Conservation (phyloP, 192 early-diverging fungal species). For the Backusella circina region DNA sequence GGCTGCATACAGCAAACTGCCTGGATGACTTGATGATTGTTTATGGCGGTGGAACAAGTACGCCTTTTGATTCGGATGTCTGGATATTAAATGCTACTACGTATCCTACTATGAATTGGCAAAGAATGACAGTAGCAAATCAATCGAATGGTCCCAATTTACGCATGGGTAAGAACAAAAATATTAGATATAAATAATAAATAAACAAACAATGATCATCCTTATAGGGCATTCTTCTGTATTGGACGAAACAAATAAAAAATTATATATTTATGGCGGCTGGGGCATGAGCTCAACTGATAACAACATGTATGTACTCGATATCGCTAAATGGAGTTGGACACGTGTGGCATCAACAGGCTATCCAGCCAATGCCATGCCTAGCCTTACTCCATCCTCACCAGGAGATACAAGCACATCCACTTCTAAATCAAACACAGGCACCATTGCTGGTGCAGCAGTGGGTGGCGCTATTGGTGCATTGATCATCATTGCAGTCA, state of each 20-base stretch:
- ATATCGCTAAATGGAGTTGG: constrained; percentile 60
- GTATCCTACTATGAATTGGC: constrained; percentile 33
- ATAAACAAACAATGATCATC: neutral
- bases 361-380: neutral
- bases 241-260: constrained; percentile 41
- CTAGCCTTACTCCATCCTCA: neutral
- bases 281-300: constrained; percentile 47
- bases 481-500: constrained; percentile 10
- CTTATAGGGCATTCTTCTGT: constrained; percentile 63
- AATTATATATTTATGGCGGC: constrained; percentile 71
- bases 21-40: constrained; percentile 63
- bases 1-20: constrained; percentile 66
- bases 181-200: neutral
- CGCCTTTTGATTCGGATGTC: constrained; percentile 44
- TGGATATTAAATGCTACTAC: constrained; percentile 44
- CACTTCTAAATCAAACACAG: constrained; percentile 22
- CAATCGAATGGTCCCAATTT: constrained; percentile 42
- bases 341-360: constrained; percentile 40
- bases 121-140: constrained; percentile 31
- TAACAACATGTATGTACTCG: constrained; percentile 62
- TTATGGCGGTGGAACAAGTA: constrained; percentile 56
- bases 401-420: too few relatives aligned
- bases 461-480: constrained; percentile 21
- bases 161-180: constrained; percentile 34
- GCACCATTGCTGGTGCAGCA: constrained; percentile 38